These are phyloP conservation scores for Eimeria praecox DNA, from an alignment of 169 alveolate species.

Conservation along the genomic window DNA sequence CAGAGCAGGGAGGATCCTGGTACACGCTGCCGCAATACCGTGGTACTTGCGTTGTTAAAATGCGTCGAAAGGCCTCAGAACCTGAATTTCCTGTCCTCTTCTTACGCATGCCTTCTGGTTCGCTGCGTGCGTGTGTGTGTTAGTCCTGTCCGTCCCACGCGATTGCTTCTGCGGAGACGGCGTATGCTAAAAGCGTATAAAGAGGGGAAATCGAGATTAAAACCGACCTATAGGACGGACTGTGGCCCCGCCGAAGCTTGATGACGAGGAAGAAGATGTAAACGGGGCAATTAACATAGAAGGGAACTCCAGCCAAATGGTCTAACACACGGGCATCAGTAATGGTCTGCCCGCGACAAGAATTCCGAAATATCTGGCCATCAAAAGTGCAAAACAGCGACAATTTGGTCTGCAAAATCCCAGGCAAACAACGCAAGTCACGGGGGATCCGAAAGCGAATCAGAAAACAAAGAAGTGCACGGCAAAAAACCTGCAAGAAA, in stretches of 20 bases:
- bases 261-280: neutral
- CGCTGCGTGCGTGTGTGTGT: slow-evolving; percentile 51
- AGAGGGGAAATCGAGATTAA: neutral
- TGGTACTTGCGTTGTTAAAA: neutral
- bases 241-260: neutral
- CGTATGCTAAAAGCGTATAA: neutral
- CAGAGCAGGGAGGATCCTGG: neutral
- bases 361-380: neutral
- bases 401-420: neutral
- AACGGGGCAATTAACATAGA: neutral
- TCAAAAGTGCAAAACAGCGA: neutral
- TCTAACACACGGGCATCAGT: slow-evolving; percentile 52
- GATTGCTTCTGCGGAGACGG: slow-evolving; percentile 27
- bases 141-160: slow-evolving; percentile 59
- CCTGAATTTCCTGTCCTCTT: neutral
- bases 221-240: neutral
- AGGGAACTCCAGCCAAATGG: slow-evolving; percentile 11
- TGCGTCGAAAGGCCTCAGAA: neutral
- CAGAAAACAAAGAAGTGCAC: neutral
- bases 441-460: neutral
- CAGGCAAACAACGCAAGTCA: neutral
- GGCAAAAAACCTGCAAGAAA: slow-evolving; percentile 15
- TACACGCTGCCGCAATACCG: neutral
- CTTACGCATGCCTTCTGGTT: neutral
- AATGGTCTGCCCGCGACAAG: slow-evolving; percentile 45